Evolutionary conservation across 495 filamentous ascomycete genomes (phyloP).

Genomic region (Cercophora sp.): DNA sequence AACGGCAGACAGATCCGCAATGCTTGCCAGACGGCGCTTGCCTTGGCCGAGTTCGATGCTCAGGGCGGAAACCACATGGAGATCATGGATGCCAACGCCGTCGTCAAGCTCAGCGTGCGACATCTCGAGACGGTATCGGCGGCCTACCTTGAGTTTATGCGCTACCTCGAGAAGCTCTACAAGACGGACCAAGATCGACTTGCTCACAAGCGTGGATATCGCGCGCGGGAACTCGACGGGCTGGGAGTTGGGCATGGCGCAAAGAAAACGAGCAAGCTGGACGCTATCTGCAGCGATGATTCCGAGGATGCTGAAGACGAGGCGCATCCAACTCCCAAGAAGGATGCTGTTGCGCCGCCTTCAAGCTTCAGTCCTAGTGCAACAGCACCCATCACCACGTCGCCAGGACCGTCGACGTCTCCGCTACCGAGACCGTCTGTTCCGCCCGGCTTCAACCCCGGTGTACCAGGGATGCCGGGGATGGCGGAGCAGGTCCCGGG

Average conservation of each 20-base stretch:
- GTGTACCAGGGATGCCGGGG: neutral
- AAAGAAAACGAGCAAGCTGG: neutral
- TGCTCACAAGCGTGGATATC: neutral
- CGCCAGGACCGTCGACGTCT: neutral
- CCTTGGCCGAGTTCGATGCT: neutral
- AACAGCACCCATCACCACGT: neutral
- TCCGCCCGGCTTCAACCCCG: neutral
- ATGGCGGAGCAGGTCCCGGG: neutral
- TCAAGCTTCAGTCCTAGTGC: neutral
- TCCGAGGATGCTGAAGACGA: neutral
- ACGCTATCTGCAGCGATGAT: neutral
- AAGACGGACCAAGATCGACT: neutral
- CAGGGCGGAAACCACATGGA: neutral
- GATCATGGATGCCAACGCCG: neutral
- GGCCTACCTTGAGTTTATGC: conserved; percentile 3
- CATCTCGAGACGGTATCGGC: neutral
- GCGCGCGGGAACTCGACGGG: neutral
- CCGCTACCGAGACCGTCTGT: neutral
- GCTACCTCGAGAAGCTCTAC: neutral
- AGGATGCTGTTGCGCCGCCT: neutral
- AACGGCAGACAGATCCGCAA: conserved; percentile 6
- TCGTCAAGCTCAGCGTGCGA: neutral
- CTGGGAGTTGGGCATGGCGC: neutral
- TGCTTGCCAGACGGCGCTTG: neutral
- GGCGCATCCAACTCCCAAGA: neutral